Percentiles rank a stretch among this genome's conserved stretches.
Conservation (phyloP, 2,329 filamentous ascomycete species). For the Didymella pomorum region DNA sequence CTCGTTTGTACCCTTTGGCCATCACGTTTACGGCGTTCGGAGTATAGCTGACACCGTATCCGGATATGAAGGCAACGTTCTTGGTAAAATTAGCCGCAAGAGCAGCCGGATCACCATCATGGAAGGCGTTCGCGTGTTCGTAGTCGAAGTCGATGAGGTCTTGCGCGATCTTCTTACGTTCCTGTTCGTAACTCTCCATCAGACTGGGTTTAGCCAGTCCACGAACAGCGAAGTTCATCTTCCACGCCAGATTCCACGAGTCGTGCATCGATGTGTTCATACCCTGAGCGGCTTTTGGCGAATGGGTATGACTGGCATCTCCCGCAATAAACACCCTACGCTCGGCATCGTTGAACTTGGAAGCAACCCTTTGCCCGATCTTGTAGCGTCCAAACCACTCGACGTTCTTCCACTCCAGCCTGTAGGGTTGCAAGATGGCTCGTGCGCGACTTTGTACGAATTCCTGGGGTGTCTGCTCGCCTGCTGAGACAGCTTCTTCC, state of each 20-base stretch:
- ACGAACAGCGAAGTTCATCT: constrained; percentile 52
- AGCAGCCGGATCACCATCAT: constrained; percentile 68
- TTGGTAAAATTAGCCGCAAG: constrained; percentile 73
- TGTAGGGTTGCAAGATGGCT: constrained; percentile 57
- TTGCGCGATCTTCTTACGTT: constrained; percentile 54
- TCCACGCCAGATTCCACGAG: constrained; percentile 56
- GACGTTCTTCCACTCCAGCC: constrained; percentile 55
- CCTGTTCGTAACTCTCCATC: constrained; percentile 52
- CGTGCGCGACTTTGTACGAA: constrained; percentile 74
- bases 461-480: constrained; percentile 61
- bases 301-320: constrained; percentile 56
- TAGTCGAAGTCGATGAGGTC: constrained; percentile 57
- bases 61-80: constrained; percentile 77
- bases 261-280: constrained; percentile 58
- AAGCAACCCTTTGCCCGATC: constrained; percentile 59
- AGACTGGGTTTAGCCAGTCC: constrained; percentile 50
- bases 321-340: constrained; percentile 59
- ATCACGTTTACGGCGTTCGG: constrained; percentile 69
- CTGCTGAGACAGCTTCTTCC: constrained; percentile 37
- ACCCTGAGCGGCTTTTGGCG: constrained; percentile 55
- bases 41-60: constrained; percentile 73
- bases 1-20: constrained; percentile 61
- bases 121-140: constrained; percentile 61
- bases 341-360: constrained; percentile 54
- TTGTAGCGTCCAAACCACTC: constrained; percentile 63